Base-by-base conservation (phyloP, 768 basidiomycete species). In the Boletellus ananas region DNA sequence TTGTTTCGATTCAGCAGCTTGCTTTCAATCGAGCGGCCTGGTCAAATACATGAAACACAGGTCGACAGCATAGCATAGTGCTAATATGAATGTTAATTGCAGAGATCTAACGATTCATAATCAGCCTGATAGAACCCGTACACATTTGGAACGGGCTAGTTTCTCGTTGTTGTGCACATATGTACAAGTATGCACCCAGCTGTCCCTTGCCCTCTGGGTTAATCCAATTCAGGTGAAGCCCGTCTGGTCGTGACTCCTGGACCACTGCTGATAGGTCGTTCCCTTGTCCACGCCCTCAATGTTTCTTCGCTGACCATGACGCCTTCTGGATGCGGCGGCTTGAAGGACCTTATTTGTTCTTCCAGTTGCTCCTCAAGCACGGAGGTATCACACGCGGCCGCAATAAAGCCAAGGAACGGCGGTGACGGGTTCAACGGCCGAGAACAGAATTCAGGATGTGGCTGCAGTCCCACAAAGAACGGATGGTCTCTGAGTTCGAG, bases 401-500 rank as follows among this genome's bases (percentile, higher is more conserved):
- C 84, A 41, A 99, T 79, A 66, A 99, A 87, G 13, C 96, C 96
- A 46, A 99, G 85, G 83, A 97, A 97, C 0, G 94, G 87, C 0
- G 96, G 96, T 0, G 93, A 96, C 2, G 96, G 96, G 72, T 99
- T 98, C 37, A 99, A 75, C 2, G 96, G 96, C 25, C 96, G 85
- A 20, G 96, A 94, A 74, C 95, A 98, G 73, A 99, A 94, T 70
- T 99, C 96, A 1, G 96, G 96, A 63, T 99, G 96, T 1, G 96
- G 91, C 72, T 99, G 96, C 38, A 99, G 76, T 20, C 83, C 96
- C 38, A 95, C 72, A 65, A 94, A 98, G 76, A 82, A 99, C 2
- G 93, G 90, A 69, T 99, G 96, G 58, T 90, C 94, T 57, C 73
- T 78, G 37, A 97, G 72, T 71, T 99, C 96, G 51, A 94, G 75